phyloP scores from a whole-genome alignment of 805 yeast genomes.

The Debaryomyces prosopidis region DNA sequence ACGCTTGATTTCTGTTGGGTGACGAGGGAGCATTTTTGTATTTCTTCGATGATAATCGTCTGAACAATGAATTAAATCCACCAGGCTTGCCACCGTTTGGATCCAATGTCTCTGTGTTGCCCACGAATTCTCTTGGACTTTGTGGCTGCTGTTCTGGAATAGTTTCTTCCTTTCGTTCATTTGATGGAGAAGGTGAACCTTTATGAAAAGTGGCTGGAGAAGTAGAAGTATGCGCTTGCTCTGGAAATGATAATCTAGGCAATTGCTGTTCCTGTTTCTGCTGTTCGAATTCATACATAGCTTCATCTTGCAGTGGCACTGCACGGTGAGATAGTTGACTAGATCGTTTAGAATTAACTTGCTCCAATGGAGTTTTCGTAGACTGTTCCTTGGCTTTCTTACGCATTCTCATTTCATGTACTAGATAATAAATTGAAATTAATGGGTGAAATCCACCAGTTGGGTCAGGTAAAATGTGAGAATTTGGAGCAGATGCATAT shows the following conservation, averaged over 20 bases:
- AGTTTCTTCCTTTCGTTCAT: slow-evolving; percentile 6
- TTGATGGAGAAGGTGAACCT: slow-evolving; percentile 12
- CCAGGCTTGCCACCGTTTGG: slow-evolving; percentile 26
- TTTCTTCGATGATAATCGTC: slow-evolving; percentile 38
- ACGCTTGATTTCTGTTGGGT: slow-evolving; percentile 5
- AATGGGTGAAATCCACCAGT: slow-evolving; percentile 87
- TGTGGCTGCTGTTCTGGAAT: slow-evolving; percentile 30
- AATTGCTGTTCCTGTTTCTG: slow-evolving; percentile 10
- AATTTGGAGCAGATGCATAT: slow-evolving; percentile 34
- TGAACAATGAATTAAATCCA: slow-evolving; percentile 37
- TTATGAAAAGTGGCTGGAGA: slow-evolving; percentile 15
- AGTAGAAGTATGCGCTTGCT: slow-evolving; percentile 39
- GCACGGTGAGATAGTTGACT: not conserved
- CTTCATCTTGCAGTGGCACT: not conserved
- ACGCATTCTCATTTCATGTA: slow-evolving; percentile 78
- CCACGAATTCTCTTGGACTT: slow-evolving; percentile 21
- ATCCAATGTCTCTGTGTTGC: slow-evolving; percentile 30
- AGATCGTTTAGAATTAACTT: not conserved
- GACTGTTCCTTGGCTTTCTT: slow-evolving; percentile 60
- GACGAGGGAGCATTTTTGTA: slow-evolving; percentile 14
- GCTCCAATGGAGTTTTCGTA: slow-evolving; percentile 28
- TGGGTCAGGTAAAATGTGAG: slow-evolving; percentile 61
- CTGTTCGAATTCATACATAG: slow-evolving; percentile 2
- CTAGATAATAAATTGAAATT: slow-evolving; percentile 81
- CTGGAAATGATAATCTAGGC: slow-evolving; percentile 31